These are phyloP conservation scores for Fusarium musae DNA, from an alignment of 2,329 filamentous ascomycete genomes.

Conservation along the genomic window DNA sequence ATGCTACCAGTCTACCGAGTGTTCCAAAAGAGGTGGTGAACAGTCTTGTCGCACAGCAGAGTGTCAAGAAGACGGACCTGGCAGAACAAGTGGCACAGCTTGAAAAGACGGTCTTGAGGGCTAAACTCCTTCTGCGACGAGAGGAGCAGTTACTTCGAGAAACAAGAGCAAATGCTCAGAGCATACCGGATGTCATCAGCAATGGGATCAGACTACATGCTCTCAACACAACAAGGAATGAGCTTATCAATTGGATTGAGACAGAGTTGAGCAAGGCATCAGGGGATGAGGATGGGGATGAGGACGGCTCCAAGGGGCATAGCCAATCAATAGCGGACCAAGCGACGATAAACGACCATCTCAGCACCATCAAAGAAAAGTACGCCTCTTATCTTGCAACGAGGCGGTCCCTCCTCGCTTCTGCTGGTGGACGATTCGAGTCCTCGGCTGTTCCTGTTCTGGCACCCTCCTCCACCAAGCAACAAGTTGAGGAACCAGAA, in stretches of 20 bases:
- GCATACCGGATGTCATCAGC: slow-evolving; percentile 51
- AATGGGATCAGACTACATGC: slow-evolving; percentile 61
- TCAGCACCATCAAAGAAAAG: slow-evolving; percentile 63
- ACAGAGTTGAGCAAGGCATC: slow-evolving; percentile 67
- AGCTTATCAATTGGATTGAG: slow-evolving; percentile 74
- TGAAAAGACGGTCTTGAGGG: slow-evolving; percentile 67
- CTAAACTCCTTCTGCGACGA: slow-evolving; percentile 66
- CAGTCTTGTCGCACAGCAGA: slow-evolving; percentile 58
- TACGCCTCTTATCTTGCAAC: slow-evolving; percentile 64
- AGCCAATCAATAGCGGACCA: slow-evolving; percentile 38
- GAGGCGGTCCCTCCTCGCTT: slow-evolving; percentile 60
- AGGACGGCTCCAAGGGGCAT: slow-evolving; percentile 40
- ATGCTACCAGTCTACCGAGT: slow-evolving; percentile 57
- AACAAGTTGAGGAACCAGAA: slow-evolving; percentile 24
- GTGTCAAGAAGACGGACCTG: slow-evolving; percentile 54
- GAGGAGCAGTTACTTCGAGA: slow-evolving; percentile 67
- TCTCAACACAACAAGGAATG: slow-evolving; percentile 65
- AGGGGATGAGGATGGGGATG: slow-evolving; percentile 47
- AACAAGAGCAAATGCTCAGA: slow-evolving; percentile 53
- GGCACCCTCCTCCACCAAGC: slow-evolving; percentile 13
- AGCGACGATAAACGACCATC: slow-evolving; percentile 50
- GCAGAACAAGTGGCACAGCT: slow-evolving; percentile 61
- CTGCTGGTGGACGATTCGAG: slow-evolving; percentile 50
- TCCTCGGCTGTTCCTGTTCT: slow-evolving; percentile 41
- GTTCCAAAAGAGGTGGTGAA: slow-evolving; percentile 65